Percentiles rank a stretch among this genome's conserved stretches.
Conservation (phyloP, 208 protist genomes). For the Ichthyophonus hoferi region DNA sequence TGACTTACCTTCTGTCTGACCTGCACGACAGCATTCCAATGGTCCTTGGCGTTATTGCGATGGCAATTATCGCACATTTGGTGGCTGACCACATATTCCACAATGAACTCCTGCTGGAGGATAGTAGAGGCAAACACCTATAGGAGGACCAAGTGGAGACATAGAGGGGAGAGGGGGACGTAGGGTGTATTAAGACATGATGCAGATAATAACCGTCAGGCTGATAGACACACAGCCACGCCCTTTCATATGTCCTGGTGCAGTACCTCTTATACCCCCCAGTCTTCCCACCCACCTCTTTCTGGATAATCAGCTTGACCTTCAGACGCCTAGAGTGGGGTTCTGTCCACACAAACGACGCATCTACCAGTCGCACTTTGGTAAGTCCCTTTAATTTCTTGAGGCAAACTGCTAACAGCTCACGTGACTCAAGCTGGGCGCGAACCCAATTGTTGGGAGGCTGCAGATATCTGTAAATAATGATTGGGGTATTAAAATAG, state of each 20-base stretch:
- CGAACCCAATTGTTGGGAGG: conserved; percentile 90
- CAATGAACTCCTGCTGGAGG: conserved; percentile 86
- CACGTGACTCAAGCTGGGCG: conserved; percentile 90
- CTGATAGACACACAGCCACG: too few species aligned
- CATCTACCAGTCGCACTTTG: conserved; percentile 93
- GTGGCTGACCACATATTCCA: conserved; percentile 93
- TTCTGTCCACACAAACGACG: conserved; percentile 98
- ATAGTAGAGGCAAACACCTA: conserved; percentile 84
- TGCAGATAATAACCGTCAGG: too few species aligned
- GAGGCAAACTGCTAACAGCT: conserved; percentile 93
- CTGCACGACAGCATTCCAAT: conserved; percentile 95
- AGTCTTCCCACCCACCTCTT: too few species aligned
- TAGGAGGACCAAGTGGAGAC: too few species aligned
- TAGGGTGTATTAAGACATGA: too few species aligned
- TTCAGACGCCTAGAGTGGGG: conserved; percentile 96
- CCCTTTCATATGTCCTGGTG: too few species aligned
- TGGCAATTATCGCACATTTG: conserved; percentile 93
- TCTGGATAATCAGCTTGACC: conserved; percentile 96
- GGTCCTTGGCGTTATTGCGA: conserved; percentile 87
- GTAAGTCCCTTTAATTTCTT: conserved; percentile 81
- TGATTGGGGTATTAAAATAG: too few species aligned
- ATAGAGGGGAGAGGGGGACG: too few species aligned
- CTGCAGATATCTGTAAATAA: conserved; percentile 84
- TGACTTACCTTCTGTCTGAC: conserved; percentile 97
- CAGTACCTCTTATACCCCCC: too few species aligned